Conservation (phyloP, 495 filamentous ascomycete genomes). For the Jackrogersella minutella region DNA sequence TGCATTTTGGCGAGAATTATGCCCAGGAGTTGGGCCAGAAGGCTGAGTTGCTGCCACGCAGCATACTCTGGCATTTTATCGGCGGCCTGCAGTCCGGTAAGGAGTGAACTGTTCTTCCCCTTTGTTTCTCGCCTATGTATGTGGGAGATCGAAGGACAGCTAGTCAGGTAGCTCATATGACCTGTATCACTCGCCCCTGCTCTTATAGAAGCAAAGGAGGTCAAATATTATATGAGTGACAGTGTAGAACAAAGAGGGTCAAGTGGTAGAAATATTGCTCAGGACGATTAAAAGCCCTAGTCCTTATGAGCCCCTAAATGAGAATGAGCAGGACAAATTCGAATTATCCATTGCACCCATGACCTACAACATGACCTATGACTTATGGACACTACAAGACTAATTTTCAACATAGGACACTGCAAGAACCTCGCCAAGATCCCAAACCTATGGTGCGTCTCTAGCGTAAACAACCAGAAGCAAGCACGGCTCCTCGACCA, state of each 20-base stretch:
- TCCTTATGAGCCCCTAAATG: no score
- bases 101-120: slow-evolving; percentile 7
- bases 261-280: no score
- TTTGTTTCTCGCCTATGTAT: not conserved
- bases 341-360: not conserved
- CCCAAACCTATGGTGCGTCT: slow-evolving; percentile 91
- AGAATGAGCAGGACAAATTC: no score
- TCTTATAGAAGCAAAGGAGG: no score
- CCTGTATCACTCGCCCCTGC: no score
- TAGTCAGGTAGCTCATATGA: no score
- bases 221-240: no score
- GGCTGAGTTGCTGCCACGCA: slow-evolving; percentile 75
- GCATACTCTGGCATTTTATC: slow-evolving; percentile 94
- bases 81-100: slow-evolving; percentile 79
- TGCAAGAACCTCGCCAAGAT: slow-evolving; percentile 87
- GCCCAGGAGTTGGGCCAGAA: slow-evolving; percentile 91
- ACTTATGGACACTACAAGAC: not conserved
- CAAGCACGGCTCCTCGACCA: slow-evolving; percentile 85
- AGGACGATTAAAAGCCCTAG: no score
- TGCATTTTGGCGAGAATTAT: slow-evolving; percentile 98
- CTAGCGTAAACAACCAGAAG: slow-evolving; percentile 85
- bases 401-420: slow-evolving; percentile 67
- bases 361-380: no score
- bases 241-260: no score
- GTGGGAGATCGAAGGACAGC: no score